Base-by-base conservation (phyloP, 257 asterid species). In the Misopates orontium region DNA sequence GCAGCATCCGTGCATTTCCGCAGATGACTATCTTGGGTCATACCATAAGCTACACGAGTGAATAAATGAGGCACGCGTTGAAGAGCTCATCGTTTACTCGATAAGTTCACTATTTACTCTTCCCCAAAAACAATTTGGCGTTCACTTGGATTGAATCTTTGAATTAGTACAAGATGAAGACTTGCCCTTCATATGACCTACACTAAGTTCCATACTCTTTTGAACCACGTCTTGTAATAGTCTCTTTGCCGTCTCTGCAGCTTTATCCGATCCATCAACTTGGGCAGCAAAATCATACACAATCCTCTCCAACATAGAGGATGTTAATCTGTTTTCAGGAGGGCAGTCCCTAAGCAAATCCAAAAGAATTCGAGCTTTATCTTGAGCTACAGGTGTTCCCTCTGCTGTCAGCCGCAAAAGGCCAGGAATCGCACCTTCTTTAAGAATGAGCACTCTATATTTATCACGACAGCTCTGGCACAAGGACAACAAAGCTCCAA, bases 341-440 rank as follows among this genome's bases (percentile, higher is more conserved):
- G 91, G 85, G 23, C 89, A 70, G 18, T 84, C 68, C 41, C 97
- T 74, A 50, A 90, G 95, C 81, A 90, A 70, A 73, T 90, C 95
- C 83, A 90, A 68, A 53, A 88, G 95, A 22, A 77, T 57, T 17
- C 89, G 84, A 31, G 97, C 97, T 76, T 74, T 79, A 40, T 79
- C 90, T 77, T 74, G 97, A 66, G 96, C 89, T 47, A 67, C 71
- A 7, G 85, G 86, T 24, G 87, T 84, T 47, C 97, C 95, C 79
- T 90, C 97, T 20, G 91, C 96, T 44, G 97, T 88, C 48, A 90
- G 71, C 42, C 93, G 87, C 58, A 90, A 65, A 64, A 90, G 96
- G 23, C 97, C 96, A 0, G 97, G 96, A 70, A 90, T 90, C 23
- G 95, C 89, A 7, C 97, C 97, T 81, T 90, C 95, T 47, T 75